A percentile compares a stretch with the other conserved stretches of the same genome.
Evolutionary conservation across 2,329 filamentous ascomycete genomes (phyloP).

Genomic region (Pyrenophora tritici-repentis): DNA sequence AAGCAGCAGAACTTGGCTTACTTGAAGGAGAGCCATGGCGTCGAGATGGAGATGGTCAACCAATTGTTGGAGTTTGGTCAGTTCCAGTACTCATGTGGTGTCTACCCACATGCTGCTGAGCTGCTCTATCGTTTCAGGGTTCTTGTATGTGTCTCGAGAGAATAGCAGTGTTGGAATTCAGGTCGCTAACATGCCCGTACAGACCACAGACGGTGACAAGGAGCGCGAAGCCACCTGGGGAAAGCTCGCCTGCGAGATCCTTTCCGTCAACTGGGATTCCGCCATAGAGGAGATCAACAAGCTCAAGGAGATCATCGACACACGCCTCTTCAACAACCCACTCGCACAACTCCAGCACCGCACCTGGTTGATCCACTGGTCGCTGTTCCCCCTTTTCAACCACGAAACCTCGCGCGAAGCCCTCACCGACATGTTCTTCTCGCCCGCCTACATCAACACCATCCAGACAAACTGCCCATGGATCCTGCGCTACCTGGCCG

Average conservation of each 20-base stretch:
- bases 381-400: constrained; percentile 99
- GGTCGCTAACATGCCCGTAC: constrained; percentile 6
- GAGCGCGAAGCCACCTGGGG: constrained; percentile 96
- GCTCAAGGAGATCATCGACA: constrained; percentile 79
- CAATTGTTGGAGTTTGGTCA: constrained; percentile 93
- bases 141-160: constrained; percentile 53
- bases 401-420: constrained; percentile 87
- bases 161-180: neutral
- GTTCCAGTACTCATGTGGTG: constrained; percentile 97
- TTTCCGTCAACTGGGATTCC: constrained; percentile 92
- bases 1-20: constrained; percentile 99
- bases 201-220: constrained; percentile 96
- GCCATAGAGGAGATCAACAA: constrained; percentile 70
- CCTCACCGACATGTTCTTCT: constrained; percentile 96
- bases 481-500: constrained; percentile 91
- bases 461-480: constrained; percentile 98
- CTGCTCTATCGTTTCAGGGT: constrained; percentile 97
- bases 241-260: constrained; percentile 94
- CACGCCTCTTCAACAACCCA: constrained; percentile 93
- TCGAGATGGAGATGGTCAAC: constrained; percentile 94
- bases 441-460: constrained; percentile 96
- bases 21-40: constrained; percentile 93
- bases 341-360: constrained; percentile 94
- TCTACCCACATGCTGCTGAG: constrained; percentile 87
- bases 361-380: constrained; percentile 98